Evolutionary conservation across 2,329 filamentous ascomycete species (phyloP).

Genomic region (Fusarium stilboides): DNA sequence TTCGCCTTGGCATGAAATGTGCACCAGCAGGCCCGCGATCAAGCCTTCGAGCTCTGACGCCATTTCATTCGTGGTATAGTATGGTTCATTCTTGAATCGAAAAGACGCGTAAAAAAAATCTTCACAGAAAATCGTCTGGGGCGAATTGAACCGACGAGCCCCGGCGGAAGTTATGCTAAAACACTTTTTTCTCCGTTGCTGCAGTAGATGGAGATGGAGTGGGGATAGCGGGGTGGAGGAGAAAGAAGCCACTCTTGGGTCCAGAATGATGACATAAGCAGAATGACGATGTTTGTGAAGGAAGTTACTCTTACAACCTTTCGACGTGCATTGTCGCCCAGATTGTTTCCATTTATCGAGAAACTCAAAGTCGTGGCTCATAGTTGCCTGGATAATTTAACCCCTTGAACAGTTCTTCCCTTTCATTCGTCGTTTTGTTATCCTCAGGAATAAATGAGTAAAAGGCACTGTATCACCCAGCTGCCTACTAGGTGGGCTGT

Average conservation of each 20-base stretch:
- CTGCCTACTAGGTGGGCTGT: no score
- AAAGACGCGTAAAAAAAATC: constrained; percentile 41
- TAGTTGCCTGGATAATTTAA: no score
- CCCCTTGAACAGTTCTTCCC: no score
- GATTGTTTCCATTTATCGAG: no score
- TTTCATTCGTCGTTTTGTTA: no score
- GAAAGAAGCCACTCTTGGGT: constrained; percentile 3
- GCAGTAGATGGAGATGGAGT: constrained; percentile 42
- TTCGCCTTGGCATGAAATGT: constrained; percentile 58
- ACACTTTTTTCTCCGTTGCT: constrained; percentile 42
- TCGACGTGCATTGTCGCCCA: no score
- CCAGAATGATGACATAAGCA: constrained; percentile 45
- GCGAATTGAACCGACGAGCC: constrained; percentile 52
- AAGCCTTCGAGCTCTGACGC: constrained; percentile 58
- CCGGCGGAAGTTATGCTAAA: constrained; percentile 30
- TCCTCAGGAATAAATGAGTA: no score
- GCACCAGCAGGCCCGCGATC: constrained; percentile 55
- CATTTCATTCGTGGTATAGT: constrained; percentile 48
- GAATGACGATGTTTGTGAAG: not conserved
- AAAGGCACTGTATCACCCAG: no score
- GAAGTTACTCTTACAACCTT: no score
- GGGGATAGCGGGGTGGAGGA: constrained; percentile 43
- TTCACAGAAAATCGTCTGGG: constrained; percentile 40
- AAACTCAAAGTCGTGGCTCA: no score
- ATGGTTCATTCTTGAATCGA: constrained; percentile 50